These are phyloP conservation scores for sunflower (Helianthus annuus) DNA, from an alignment of 129 eudicot species.

Conservation along the genomic window HanXRQr2.0-SUNRISE NC_035435.2:27540444-27540943, in stretches of 20 bases:
- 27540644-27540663: conserved; percentile 31
- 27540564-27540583: conserved; percentile 34
- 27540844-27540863: conserved; percentile 41
- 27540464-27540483: conserved; percentile 21
- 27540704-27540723: conserved; percentile 45
- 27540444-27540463: conserved; percentile 29
- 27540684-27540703: conserved; percentile 19
- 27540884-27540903: conserved; percentile 41
- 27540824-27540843: not conserved
- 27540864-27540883: conserved; percentile 45
- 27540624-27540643: no score
- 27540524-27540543: conserved; percentile 26
- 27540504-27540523: conserved; percentile 1
- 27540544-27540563: conserved; percentile 33
- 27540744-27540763: conserved; percentile 46
- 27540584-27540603: no score
- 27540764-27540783: not conserved
- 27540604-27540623: no score
- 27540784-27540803: not conserved
- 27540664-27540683: conserved; percentile 48
- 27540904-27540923: conserved; percentile 26
- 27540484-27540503: conserved; percentile 23
- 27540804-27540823: not conserved
- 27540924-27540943: not conserved
- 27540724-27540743: conserved; percentile 47